Percentiles rank a stretch among this genome's conserved stretches.
phyloP scores from a whole-genome alignment of 306 rosid genomes.

The Cicer cuneatum region DNA sequence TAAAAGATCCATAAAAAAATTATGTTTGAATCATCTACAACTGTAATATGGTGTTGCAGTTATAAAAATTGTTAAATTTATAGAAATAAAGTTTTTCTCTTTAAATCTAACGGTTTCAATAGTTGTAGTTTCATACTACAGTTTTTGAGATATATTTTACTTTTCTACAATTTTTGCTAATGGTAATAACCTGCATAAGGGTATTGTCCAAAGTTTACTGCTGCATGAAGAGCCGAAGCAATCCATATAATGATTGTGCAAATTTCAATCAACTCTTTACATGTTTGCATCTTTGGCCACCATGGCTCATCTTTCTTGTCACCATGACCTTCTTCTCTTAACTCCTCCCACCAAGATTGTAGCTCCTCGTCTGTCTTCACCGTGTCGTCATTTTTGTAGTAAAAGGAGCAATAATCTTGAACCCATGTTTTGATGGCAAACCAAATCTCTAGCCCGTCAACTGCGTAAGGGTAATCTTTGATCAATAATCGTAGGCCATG shows the following conservation, averaged over 20 bases:
- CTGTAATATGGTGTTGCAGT: no score
- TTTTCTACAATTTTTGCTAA: no score
- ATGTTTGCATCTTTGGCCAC: constrained; percentile 67
- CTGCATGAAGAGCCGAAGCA: constrained; percentile 69
- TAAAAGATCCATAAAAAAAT: no score
- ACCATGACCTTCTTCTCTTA: constrained; percentile 60
- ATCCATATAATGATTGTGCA: constrained; percentile 64
- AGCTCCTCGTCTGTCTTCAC: constrained; percentile 53
- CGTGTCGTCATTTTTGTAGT: constrained; percentile 47
- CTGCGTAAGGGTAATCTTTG: constrained; percentile 69
- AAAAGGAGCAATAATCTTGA: constrained; percentile 54
- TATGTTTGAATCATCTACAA: no score
- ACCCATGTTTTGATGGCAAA: constrained; percentile 65
- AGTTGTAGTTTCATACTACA: no score
- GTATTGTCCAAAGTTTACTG: constrained; percentile 66
- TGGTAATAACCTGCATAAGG: constrained; percentile 48
- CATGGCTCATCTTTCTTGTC: constrained; percentile 67
- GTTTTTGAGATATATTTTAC: no score
- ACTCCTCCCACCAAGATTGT: constrained; percentile 70
- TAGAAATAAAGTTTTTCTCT: no score
- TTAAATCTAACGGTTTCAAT: no score
- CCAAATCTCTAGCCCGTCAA: constrained; percentile 73
- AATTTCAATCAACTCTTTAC: constrained; percentile 47
- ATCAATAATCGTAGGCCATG: constrained; percentile 54
- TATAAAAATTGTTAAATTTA: no score